phyloP scores from a whole-genome alignment of 2,329 filamentous ascomycete genomes.

The Fusarium sp. region DNA sequence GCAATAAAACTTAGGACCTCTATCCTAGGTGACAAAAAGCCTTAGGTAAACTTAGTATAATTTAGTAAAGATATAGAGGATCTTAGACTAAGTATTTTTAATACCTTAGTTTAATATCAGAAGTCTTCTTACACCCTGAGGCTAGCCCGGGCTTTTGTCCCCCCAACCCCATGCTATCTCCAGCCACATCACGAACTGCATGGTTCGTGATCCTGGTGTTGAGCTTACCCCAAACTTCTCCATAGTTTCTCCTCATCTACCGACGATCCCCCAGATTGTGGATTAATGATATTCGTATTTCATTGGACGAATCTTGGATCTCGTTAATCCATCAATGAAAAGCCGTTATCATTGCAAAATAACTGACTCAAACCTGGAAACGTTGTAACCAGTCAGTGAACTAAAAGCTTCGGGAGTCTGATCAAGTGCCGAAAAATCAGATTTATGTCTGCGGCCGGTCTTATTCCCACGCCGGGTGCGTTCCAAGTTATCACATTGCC shows the following conservation, averaged over 20 bases:
- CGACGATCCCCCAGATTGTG: neutral
- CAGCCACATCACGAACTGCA: neutral
- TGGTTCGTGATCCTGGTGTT: neutral
- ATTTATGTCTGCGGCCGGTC: neutral
- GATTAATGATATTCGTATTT: neutral
- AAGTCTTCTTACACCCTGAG: too few species aligned
- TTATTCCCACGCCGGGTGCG: neutral
- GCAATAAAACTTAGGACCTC: too few species aligned
- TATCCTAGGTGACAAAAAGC: too few species aligned
- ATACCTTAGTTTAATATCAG: too few species aligned
- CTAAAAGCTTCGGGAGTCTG: neutral
- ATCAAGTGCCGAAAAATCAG: slow-evolving; percentile 2
- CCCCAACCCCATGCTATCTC: neutral
- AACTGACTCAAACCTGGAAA: neutral
- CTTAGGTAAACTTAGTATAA: too few species aligned
- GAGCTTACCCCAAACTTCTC: slow-evolving; percentile 15
- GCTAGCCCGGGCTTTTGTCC: neutral
- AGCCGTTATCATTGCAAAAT: neutral
- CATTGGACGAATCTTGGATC: neutral
- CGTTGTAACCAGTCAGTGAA: neutral
- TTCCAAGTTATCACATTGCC: neutral
- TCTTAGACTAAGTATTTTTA: too few species aligned
- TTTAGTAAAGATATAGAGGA: too few species aligned
- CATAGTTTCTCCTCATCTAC: slow-evolving; percentile 16
- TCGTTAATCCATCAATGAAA: neutral